Evolutionary conservation across 495 filamentous ascomycete species (phyloP).

Genomic region (Hapsidospora chrysogenum): DNA sequence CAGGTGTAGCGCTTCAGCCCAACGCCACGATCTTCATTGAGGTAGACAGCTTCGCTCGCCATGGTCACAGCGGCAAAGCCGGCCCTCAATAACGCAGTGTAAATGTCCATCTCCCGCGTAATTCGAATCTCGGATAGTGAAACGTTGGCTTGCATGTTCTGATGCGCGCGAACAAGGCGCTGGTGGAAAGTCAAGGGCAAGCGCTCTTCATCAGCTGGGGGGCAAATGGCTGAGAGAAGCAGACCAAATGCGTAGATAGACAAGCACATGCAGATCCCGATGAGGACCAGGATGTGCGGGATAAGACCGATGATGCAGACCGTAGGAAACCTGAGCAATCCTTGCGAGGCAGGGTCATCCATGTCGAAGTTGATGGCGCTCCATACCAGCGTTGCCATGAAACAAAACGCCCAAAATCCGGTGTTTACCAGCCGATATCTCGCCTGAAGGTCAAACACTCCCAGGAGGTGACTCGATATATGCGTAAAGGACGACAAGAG

Average conservation of each 20-base stretch:
- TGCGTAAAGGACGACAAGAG: conserved; percentile 83
- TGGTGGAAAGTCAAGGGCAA: conserved; percentile 15
- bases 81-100: conserved; percentile 68
- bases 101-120: conserved; percentile 82
- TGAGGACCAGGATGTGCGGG: conserved; percentile 69
- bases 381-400: conserved; percentile 66
- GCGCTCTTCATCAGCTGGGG: conserved; percentile 17
- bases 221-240: conserved; percentile 54
- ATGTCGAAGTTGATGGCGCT: conserved; percentile 44
- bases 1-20: conserved; percentile 67
- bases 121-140: conserved; percentile 66
- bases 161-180: conserved; percentile 49
- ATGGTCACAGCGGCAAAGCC: conserved; percentile 80
- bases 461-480: conserved; percentile 68
- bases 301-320: conserved; percentile 92
- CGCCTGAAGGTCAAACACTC: conserved; percentile 60
- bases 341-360: conserved; percentile 26
- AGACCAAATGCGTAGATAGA: conserved; percentile 64
- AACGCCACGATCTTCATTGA: conserved; percentile 74
- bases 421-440: conserved; percentile 69
- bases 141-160: conserved; percentile 83
- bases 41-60: conserved; percentile 86
- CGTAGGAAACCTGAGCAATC: conserved; percentile 65
- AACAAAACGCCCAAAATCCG: conserved; percentile 73
- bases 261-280: conserved; percentile 58